Percentiles rank a stretch among this genome's conserved stretches.
Evolutionary conservation across 2,329 filamentous ascomycete genomes (phyloP).

Genomic region (Colletotrichum viniferum): DNA sequence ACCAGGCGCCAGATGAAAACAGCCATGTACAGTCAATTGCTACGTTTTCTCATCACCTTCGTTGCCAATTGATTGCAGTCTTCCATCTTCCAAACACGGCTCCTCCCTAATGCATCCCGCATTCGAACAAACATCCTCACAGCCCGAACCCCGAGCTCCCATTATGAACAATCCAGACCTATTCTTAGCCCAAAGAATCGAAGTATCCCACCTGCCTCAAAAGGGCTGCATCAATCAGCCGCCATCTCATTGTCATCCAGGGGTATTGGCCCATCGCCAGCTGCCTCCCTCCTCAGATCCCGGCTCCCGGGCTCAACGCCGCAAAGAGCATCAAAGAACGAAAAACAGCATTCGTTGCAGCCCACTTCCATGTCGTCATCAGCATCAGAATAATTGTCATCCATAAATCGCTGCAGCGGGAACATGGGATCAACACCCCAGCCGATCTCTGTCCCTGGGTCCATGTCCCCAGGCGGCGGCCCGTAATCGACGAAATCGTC

Average conservation of each 20-base stretch:
- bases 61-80: neutral
- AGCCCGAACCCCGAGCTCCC: neutral
- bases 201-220: neutral
- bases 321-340: slow-evolving; percentile 5
- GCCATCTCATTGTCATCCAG: slow-evolving; percentile 10
- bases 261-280: neutral
- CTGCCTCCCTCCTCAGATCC: neutral
- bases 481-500: slow-evolving; percentile 18
- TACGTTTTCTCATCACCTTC: neutral
- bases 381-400: neutral
- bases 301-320: neutral
- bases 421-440: neutral
- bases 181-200: neutral
- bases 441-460: neutral
- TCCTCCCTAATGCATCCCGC: neutral
- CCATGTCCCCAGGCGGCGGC: neutral
- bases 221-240: neutral
- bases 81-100: neutral
- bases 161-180: neutral
- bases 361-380: neutral
- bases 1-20: slow-evolving; percentile 3
- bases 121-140: too few species aligned
- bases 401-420: neutral
- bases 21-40: neutral
- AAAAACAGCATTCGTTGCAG: slow-evolving; percentile 1